phyloP scores from a whole-genome alignment of 2,329 filamentous ascomycete genomes.

The Colletotrichum sp. region DNA sequence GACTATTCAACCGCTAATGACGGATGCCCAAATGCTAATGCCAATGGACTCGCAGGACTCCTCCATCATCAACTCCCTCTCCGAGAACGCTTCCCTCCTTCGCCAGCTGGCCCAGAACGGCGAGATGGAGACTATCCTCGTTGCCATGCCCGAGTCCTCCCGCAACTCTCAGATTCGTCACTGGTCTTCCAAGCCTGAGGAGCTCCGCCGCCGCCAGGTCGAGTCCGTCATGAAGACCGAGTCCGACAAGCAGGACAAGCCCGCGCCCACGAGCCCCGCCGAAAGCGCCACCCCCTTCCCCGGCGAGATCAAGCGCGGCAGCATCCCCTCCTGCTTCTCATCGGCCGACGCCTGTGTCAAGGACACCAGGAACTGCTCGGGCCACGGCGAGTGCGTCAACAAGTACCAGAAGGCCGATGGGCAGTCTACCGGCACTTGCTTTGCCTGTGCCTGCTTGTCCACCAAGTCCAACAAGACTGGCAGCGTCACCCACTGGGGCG shows the following conservation, averaged over 20 bases:
- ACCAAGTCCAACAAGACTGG: conserved; percentile 59
- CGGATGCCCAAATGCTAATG: neutral
- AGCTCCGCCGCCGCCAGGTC: conserved; percentile 53
- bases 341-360: conserved; percentile 71
- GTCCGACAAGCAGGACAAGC: conserved; percentile 26
- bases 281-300: conserved; percentile 34
- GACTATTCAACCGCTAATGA: neutral
- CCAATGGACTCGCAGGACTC: conserved; percentile 22
- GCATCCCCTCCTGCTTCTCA: conserved; percentile 77
- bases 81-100: conserved; percentile 50
- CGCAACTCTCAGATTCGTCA: conserved; percentile 38
- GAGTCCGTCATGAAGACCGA: conserved; percentile 49
- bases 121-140: conserved; percentile 60
- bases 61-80: conserved; percentile 46
- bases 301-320: conserved; percentile 37
- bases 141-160: conserved; percentile 58
- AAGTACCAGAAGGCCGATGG: conserved; percentile 58
- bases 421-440: conserved; percentile 65
- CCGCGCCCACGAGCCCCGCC: conserved; percentile 14
- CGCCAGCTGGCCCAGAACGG: conserved; percentile 49
- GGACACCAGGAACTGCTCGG: conserved; percentile 79
- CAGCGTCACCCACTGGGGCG: conserved; percentile 80
- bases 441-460: conserved; percentile 75
- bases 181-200: conserved; percentile 46
- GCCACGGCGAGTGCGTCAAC: conserved; percentile 78